phyloP scores from a whole-genome alignment of 2,329 filamentous ascomycete genomes.

The Ophiognomonia clavigignenti-juglandacearum region DNA sequence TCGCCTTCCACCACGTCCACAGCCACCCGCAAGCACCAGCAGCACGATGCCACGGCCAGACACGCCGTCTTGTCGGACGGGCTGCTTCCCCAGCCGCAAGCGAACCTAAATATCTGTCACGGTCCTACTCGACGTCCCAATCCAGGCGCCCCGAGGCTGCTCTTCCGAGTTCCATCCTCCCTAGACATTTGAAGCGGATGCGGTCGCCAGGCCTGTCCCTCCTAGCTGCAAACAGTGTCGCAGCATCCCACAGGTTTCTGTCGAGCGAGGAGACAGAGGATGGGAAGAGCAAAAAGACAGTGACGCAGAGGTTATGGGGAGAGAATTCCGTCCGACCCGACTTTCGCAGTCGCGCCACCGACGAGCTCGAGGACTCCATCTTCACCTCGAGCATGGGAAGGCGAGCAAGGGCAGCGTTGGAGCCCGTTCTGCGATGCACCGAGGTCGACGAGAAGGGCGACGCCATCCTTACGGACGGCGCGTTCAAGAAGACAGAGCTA shows the following conservation, averaged over 20 bases:
- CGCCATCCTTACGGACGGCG: conserved; percentile 86
- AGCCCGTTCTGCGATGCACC: conserved; percentile 84
- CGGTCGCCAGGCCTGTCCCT: conserved; percentile 7
- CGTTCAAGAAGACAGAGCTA: conserved; percentile 96
- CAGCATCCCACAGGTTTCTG: conserved; percentile 23
- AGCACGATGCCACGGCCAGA: neutral
- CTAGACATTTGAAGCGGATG: conserved; percentile 18
- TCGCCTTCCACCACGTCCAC: conserved; percentile 33
- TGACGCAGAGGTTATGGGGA: conserved; percentile 48
- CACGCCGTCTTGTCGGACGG: neutral
- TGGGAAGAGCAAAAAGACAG: conserved; percentile 27
- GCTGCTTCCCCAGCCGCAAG: neutral
- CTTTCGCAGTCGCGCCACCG: conserved; percentile 11
- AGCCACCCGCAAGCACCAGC: neutral
- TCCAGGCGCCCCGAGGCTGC: conserved; percentile 1
- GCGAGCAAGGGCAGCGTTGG: conserved; percentile 71
- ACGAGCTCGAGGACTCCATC: conserved; percentile 46
- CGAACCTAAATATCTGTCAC: neutral
- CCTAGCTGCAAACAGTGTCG: neutral
- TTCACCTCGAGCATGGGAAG: conserved; percentile 64
- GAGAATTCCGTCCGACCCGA: conserved; percentile 27
- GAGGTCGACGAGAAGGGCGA: conserved; percentile 92
- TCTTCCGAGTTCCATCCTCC: conserved; percentile 21
- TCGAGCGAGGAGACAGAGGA: conserved; percentile 21
- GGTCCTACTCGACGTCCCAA: conserved; percentile 4